Evolutionary conservation across 805 yeast genomes (phyloP).

Genomic region (Starmerella etchellsii): DNA sequence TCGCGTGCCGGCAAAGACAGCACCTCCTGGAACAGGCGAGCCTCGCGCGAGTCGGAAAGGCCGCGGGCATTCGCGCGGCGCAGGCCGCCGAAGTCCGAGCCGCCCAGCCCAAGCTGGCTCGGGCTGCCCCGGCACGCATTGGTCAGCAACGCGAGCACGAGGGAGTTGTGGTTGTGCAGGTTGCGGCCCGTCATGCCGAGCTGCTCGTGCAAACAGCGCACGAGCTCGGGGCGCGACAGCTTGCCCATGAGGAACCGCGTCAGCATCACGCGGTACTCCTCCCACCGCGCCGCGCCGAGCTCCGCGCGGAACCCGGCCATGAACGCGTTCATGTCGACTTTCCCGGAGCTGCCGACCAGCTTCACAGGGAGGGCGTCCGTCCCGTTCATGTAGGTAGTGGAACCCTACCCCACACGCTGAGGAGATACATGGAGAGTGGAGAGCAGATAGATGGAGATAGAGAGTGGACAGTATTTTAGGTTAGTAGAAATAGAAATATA

Average conservation of each 20-base stretch:
- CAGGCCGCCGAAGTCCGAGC: constrained; percentile 29
- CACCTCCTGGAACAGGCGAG: constrained; percentile 72
- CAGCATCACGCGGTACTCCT: constrained; percentile 64
- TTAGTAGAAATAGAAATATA: not conserved
- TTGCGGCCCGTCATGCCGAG: constrained; percentile 31
- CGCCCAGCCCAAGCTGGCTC: constrained; percentile 34
- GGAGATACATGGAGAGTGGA: too few relatives aligned
- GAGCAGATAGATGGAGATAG: too few relatives aligned
- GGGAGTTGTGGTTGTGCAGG: constrained; percentile 65
- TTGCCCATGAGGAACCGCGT: constrained; percentile 51
- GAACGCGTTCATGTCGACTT: constrained; percentile 40
- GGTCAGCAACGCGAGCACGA: constrained; percentile 68
- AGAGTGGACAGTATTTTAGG: not conserved
- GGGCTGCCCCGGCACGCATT: constrained; percentile 72
- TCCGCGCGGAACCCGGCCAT: constrained; percentile 61
- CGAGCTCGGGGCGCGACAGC: constrained; percentile 63
- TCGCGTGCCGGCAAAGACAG: constrained; percentile 77
- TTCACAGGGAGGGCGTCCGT: constrained; percentile 10
- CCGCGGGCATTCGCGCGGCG: constrained; percentile 28
- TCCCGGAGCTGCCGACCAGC: constrained; percentile 11
- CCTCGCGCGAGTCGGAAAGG: constrained; percentile 41
- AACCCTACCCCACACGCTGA: too few relatives aligned
- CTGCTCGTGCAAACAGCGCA: constrained; percentile 43
- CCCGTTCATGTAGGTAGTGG: too few relatives aligned
- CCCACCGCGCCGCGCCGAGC: constrained; percentile 68